Conservation (phyloP, 2,329 filamentous ascomycete species). For the Cercospora brassicicola region DNA sequence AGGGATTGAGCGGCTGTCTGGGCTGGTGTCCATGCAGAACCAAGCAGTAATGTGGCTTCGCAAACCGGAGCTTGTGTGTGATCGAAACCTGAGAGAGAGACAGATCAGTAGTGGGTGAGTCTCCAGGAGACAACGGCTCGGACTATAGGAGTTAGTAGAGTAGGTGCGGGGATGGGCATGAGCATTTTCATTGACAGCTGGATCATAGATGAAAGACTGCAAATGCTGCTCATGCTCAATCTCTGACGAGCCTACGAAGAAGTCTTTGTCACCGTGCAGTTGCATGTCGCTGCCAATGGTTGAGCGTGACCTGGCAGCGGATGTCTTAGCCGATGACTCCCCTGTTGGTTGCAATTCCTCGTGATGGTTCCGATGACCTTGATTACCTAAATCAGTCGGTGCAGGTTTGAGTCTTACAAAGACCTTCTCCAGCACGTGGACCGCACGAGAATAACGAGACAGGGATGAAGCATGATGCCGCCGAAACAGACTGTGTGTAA, state of each 20-base stretch:
- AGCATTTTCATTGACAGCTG: background rate
- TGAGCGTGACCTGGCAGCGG: background rate
- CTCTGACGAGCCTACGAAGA: background rate
- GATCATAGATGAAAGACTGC: background rate
- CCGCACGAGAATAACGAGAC: background rate
- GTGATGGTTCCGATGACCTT: background rate
- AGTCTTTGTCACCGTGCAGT: background rate
- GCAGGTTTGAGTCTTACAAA: background rate
- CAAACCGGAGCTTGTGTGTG: background rate
- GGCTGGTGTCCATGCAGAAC: background rate
- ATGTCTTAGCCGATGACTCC: background rate
- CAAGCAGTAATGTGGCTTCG: background rate
- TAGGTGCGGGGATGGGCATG: background rate
- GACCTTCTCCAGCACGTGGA: background rate
- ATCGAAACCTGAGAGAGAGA: background rate
- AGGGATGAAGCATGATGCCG: background rate
- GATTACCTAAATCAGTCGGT: background rate
- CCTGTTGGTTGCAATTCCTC: background rate
- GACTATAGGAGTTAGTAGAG: background rate
- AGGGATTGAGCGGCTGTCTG: background rate
- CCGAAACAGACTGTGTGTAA: background rate
- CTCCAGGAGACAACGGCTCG: background rate
- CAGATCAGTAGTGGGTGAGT: background rate
- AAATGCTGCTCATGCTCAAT: background rate
- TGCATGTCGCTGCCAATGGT: background rate